Evolutionary conservation across 768 basidiomycete species (phyloP).

Genomic region (Mycena polygramma): DNA sequence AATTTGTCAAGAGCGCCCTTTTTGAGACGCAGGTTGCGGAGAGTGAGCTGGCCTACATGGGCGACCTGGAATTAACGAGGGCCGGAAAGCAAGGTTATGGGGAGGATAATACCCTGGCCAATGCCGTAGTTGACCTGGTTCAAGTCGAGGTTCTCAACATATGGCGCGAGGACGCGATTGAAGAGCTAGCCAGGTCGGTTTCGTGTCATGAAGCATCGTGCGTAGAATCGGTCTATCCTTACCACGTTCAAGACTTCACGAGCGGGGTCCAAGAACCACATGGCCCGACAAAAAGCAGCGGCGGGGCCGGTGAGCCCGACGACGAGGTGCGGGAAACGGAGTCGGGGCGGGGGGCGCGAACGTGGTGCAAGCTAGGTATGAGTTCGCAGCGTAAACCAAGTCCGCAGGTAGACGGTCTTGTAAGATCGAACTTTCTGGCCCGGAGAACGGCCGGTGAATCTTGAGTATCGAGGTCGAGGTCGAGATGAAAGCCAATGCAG

Average conservation of each 20-base stretch:
- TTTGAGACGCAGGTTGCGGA: slow-evolving; percentile 89
- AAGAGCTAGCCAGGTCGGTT: slow-evolving; percentile 64
- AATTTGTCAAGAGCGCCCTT: slow-evolving; percentile 96
- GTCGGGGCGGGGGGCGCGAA: no score
- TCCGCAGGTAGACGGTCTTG: no score
- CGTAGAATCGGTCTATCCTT: slow-evolving; percentile 46
- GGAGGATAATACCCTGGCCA: slow-evolving; percentile 72
- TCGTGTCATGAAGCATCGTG: no score
- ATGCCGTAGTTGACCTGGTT: slow-evolving; percentile 96
- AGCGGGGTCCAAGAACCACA: slow-evolving; percentile 93
- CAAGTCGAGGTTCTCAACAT: slow-evolving; percentile 96
- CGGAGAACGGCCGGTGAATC: no score
- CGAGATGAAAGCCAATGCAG: no score
- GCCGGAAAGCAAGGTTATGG: neutral
- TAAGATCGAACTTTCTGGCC: no score
- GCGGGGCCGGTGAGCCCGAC: no score
- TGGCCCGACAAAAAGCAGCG: slow-evolving; percentile 39
- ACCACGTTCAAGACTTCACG: slow-evolving; percentile 89
- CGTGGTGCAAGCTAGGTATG: no score
- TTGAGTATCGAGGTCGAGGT: no score
- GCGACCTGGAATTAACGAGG: slow-evolving; percentile 28
- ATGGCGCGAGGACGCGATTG: slow-evolving; percentile 92
- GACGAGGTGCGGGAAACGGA: no score
- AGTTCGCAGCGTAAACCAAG: no score
- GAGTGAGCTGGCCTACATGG: slow-evolving; percentile 75